Evolutionary conservation across 2,329 filamentous ascomycete genomes (phyloP).

Genomic region (Aspergillus quadricinctus): DNA sequence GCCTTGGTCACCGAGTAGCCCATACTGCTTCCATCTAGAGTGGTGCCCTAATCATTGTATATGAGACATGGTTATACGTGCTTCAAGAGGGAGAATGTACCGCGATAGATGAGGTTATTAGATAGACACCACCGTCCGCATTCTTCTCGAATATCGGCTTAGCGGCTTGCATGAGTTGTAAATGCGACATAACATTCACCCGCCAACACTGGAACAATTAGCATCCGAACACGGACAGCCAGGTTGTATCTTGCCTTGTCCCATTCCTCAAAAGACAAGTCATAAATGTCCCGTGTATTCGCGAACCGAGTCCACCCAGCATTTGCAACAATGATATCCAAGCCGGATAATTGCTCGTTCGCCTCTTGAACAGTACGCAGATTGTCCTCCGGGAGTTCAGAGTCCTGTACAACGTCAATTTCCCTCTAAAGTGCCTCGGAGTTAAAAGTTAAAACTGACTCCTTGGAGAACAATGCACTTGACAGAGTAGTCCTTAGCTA

Average conservation of each 20-base stretch:
- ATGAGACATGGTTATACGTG: background rate
- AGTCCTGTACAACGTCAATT: background rate
- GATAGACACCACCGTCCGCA: slow-evolving; percentile 52
- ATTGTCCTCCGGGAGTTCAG: background rate
- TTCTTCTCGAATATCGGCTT: slow-evolving; percentile 51
- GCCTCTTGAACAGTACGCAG: background rate
- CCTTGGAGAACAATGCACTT: background rate
- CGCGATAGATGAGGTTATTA: slow-evolving; percentile 45
- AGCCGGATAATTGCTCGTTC: background rate
- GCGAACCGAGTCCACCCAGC: background rate
- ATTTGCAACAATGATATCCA: background rate
- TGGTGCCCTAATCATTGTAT: slow-evolving; percentile 29
- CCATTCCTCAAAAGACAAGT: background rate
- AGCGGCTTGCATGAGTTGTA: slow-evolving; percentile 47
- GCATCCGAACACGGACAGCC: background rate
- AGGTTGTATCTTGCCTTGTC: background rate
- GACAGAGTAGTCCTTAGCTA: background rate
- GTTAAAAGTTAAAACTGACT: background rate
- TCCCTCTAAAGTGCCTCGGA: background rate
- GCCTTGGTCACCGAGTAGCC: slow-evolving; percentile 69
- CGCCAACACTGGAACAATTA: slow-evolving; percentile 31
- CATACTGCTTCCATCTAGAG: slow-evolving; percentile 57
- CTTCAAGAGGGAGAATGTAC: background rate
- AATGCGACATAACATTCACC: slow-evolving; percentile 50
- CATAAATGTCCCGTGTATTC: background rate